A percentile compares a stretch with the other conserved stretches of the same genome.
These are phyloP conservation scores for Wallemia ichthyophaga DNA, from an alignment of 1,284 basidiomycete genomes.

Conservation along the genomic window DNA sequence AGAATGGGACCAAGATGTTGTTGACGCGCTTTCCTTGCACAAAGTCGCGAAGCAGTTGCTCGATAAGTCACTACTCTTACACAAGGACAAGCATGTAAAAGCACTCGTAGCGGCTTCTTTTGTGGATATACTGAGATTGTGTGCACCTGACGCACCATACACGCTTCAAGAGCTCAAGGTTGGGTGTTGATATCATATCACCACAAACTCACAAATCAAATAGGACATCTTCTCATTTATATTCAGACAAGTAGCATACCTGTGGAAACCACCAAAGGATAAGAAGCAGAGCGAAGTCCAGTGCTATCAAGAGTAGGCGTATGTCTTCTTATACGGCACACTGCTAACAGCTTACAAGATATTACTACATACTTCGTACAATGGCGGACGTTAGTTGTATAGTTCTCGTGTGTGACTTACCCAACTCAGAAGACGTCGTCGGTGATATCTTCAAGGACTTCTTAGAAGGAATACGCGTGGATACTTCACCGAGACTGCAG, in stretches of 20 bases:
- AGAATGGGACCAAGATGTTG: constrained; percentile 55
- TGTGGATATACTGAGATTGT: constrained; percentile 69
- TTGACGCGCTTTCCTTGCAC: constrained; percentile 41
- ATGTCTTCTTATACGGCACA: background rate
- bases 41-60: constrained; percentile 49
- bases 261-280: constrained; percentile 30
- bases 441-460: constrained; percentile 51
- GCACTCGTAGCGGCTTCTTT: constrained; percentile 79
- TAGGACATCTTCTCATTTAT: constrained; percentile 88
- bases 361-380: constrained; percentile 70
- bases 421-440: constrained; percentile 58
- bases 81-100: constrained; percentile 82
- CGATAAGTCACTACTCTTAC: constrained; percentile 44
- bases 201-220: background rate
- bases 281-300: constrained; percentile 18
- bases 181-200: constrained; percentile 10
- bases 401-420: constrained; percentile 70
- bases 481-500: constrained; percentile 65
- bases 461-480: constrained; percentile 38
- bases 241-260: constrained; percentile 46
- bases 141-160: constrained; percentile 91
- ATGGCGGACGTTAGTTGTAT: constrained; percentile 81
- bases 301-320: constrained; percentile 43
- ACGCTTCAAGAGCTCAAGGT: constrained; percentile 45
- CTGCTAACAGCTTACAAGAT: constrained; percentile 16